phyloP scores from a whole-genome alignment of 805 yeast species.

The Sugiyamaella lignohabitans region DNA sequence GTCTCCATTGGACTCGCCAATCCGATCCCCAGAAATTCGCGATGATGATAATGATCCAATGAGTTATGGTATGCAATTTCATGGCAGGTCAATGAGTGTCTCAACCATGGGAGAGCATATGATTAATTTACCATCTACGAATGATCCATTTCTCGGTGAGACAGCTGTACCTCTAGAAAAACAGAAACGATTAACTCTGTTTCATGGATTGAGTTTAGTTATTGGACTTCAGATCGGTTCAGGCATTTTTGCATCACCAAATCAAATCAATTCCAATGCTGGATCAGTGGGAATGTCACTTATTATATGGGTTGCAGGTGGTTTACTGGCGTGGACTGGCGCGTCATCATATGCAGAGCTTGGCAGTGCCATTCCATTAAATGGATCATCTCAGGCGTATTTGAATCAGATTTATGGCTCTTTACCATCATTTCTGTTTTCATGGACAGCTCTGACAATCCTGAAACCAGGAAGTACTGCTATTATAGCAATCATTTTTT shows the following conservation, averaged over 20 bases:
- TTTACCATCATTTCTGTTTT: slow-evolving; percentile 32
- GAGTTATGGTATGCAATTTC: neutral
- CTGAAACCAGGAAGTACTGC: slow-evolving; percentile 38
- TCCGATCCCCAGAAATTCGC: slow-evolving; percentile 9
- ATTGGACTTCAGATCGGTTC: slow-evolving; percentile 41
- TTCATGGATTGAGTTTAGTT: slow-evolving; percentile 35
- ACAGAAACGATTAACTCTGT: slow-evolving; percentile 25
- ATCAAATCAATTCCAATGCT: slow-evolving; percentile 32
- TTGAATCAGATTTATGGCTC: slow-evolving; percentile 34
- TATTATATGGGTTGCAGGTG: slow-evolving; percentile 35
- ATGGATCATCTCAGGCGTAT: slow-evolving; percentile 39
- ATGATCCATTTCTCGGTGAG: slow-evolving; percentile 13
- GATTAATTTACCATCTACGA: slow-evolving; percentile 24
- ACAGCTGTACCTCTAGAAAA: slow-evolving; percentile 26
- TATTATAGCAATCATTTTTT: slow-evolving; percentile 35
- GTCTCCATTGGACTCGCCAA: slow-evolving; percentile 22
- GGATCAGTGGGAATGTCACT: slow-evolving; percentile 36
- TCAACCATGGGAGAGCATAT: slow-evolving; percentile 28
- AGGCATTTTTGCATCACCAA: slow-evolving; percentile 39
- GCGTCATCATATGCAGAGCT: slow-evolving; percentile 39
- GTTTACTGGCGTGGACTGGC: slow-evolving; percentile 39
- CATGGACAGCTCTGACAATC: slow-evolving; percentile 36
- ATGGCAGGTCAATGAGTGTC: slow-evolving; percentile 16
- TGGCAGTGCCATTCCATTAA: slow-evolving; percentile 36
- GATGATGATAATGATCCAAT: slow-evolving; percentile 13